Evolutionary conservation across 2,329 filamentous ascomycete species (phyloP).

Genomic region (Ascochyta viciae-villosae): DNA sequence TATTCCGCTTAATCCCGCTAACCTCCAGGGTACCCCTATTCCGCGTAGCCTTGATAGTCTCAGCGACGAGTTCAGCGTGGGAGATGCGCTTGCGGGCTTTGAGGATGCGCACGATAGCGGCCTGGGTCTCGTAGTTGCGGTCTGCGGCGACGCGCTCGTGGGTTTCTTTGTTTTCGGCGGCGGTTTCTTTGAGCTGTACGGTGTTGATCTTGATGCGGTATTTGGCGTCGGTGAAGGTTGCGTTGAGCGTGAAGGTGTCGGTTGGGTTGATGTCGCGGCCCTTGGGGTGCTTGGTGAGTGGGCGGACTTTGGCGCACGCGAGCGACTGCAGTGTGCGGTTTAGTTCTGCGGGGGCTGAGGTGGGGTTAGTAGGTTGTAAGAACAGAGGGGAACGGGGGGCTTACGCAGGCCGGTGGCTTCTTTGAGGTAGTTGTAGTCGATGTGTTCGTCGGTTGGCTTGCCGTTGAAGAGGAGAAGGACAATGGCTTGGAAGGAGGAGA

Average conservation of each 20-base stretch:
- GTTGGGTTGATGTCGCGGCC: constrained; percentile 77
- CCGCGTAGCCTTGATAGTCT: constrained; percentile 91
- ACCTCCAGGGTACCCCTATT: constrained; percentile 85
- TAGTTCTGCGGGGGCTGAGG: constrained; percentile 73
- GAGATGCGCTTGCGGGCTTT: constrained; percentile 89
- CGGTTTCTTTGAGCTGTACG: constrained; percentile 95
- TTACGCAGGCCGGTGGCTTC: constrained; percentile 74
- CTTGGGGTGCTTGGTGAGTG: constrained; percentile 84
- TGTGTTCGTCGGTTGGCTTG: constrained; percentile 64
- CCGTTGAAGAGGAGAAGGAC: constrained; percentile 91
- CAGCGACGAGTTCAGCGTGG: constrained; percentile 85
- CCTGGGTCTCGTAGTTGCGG: constrained; percentile 94
- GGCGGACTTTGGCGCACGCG: constrained; percentile 86
- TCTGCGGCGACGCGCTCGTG: constrained; percentile 90
- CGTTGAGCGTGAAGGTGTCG: constrained; percentile 87
- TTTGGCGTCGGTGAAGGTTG: constrained; percentile 77
- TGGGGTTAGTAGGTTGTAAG: constrained; percentile 16
- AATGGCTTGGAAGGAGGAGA: constrained; percentile 90
- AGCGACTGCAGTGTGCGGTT: constrained; percentile 92
- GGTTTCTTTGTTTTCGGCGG: constrained; percentile 91
- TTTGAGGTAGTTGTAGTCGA: constrained; percentile 79
- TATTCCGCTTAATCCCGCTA: constrained; percentile 92
- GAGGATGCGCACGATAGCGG: constrained; percentile 95
- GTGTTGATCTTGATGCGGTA: constrained; percentile 98
- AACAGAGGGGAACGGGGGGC: constrained; percentile 29